These are phyloP conservation scores for Leccinum variicolor DNA, from an alignment of 768 basidiomycete genomes.

Conservation along the genomic window DNA sequence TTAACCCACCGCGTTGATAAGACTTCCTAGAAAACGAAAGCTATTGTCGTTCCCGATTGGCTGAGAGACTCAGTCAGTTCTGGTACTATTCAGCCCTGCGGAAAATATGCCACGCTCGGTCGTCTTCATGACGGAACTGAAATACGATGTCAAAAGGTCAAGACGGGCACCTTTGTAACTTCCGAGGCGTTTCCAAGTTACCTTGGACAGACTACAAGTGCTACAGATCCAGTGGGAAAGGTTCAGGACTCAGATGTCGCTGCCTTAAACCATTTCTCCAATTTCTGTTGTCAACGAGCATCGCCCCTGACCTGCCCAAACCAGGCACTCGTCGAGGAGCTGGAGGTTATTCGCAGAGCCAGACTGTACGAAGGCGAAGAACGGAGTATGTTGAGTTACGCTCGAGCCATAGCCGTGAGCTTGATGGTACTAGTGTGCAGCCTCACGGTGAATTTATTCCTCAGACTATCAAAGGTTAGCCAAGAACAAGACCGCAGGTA, in stretches of 20 bases:
- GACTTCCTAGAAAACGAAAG: constrained; percentile 52
- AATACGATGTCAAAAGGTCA: constrained; percentile 39
- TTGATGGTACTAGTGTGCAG: not conserved
- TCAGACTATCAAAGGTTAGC: constrained; percentile 48
- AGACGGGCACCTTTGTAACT: not conserved
- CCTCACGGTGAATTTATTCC: not conserved
- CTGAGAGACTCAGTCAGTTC: constrained; percentile 53
- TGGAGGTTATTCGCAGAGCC: constrained; percentile 54
- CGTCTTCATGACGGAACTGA: constrained; percentile 48
- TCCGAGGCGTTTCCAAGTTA: not conserved
- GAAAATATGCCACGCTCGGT: constrained; percentile 52
- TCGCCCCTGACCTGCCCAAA: constrained; percentile 71
- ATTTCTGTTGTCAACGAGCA: constrained; percentile 58
- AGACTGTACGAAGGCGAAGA: constrained; percentile 66
- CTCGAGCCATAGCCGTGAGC: constrained; percentile 67
- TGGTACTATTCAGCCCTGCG: constrained; percentile 46
- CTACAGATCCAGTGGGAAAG: constrained; percentile 21
- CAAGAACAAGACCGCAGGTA: not conserved
- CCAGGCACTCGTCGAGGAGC: constrained; percentile 54
- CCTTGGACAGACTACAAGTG: not conserved
- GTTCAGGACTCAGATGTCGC: constrained; percentile 14
- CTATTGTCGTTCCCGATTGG: constrained; percentile 72
- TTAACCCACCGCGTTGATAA: not conserved
- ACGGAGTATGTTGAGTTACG: constrained; percentile 67
- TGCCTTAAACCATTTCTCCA: constrained; percentile 28